These are phyloP conservation scores for Diaporthe sp. DNA, from an alignment of 2,329 filamentous ascomycete genomes.

Conservation along the genomic window DNA sequence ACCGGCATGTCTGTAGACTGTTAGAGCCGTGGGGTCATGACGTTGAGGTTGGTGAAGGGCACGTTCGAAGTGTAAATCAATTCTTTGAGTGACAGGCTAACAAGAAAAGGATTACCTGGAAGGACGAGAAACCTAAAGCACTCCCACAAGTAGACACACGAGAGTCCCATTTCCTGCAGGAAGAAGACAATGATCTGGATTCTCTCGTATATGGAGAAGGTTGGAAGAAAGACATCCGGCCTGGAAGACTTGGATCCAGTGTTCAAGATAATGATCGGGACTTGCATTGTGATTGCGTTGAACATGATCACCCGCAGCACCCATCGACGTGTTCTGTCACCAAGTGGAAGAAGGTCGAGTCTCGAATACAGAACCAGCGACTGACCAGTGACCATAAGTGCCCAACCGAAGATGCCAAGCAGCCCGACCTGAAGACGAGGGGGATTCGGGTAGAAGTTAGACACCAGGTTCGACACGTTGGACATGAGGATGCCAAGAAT, in stretches of 20 bases:
- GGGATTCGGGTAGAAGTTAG: neutral
- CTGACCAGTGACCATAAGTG: neutral
- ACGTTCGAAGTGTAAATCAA: no score
- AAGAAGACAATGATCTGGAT: slow-evolving; percentile 14
- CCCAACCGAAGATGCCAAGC: neutral
- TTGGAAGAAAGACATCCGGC: neutral
- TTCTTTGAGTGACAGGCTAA: no score
- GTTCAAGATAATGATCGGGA: neutral
- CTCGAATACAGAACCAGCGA: slow-evolving; percentile 5
- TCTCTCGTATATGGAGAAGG: neutral
- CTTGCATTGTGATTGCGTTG: neutral
- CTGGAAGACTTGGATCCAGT: neutral
- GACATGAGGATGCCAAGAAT: slow-evolving; percentile 10
- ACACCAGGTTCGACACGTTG: neutral
- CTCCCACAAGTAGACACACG: slow-evolving; percentile 7
- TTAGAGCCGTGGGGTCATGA: no score
- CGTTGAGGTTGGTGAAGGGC: no score
- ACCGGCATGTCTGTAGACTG: neutral
- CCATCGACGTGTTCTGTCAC: neutral
- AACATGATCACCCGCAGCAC: neutral
- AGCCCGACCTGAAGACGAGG: neutral
- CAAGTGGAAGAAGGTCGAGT: neutral
- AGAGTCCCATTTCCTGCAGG: neutral
- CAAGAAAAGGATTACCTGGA: neutral
- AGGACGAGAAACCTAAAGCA: neutral